Base-by-base conservation (phyloP, 225 moss, liverwort and hornwort species). In the Pleurozium schreberi region DNA sequence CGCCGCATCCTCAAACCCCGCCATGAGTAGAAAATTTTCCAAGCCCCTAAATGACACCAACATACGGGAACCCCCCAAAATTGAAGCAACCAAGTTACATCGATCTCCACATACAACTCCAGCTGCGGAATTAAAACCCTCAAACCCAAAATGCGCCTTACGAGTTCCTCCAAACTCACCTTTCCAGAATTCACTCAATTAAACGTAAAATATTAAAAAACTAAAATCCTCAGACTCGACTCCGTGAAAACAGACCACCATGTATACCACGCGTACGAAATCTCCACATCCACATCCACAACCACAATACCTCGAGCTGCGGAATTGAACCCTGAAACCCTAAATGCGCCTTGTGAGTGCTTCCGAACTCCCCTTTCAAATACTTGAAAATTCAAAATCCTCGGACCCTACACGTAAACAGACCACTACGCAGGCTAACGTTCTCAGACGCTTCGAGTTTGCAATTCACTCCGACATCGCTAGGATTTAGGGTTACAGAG, bases 1-100 rank as follows among this genome's bases (percentile, higher is more conserved):
- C 15, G 22, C 84, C 78, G 47, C 70, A 64, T 91, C 88, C 73
- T 88, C 84, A 4, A 84, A 33, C 43, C 81, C 81, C 53, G 84
- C 91, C 93, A 93, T 93, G 78, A 60, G 43, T 17, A 62, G 80
- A 60, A 89, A 74, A 66, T 87, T 85, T 80, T 80, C 89, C 76
- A 81, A 64, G 40, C 86, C 90, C 70, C 89, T 84, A 12, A 84
- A 89, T 14, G 91, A 87, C 42, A 91, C 76, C 8, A 87, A 77
- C 87, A 84, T 85, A 50, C 11, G 74, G 38, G 75, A 33, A 75
- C 12, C 33, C 8, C 27, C 25, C 21, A n/a, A 75, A 88, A 77
- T n/a, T 20, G 67, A 82, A 88, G 62, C 66, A 74, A 60, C 55
- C 45, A 62, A 38, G 11, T 27, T 33, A 75, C 84, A 81, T 76